Evolutionary conservation across 176 grass and related monocot species (phyloP).

Genomic region (Elymus sibiricus): DNA sequence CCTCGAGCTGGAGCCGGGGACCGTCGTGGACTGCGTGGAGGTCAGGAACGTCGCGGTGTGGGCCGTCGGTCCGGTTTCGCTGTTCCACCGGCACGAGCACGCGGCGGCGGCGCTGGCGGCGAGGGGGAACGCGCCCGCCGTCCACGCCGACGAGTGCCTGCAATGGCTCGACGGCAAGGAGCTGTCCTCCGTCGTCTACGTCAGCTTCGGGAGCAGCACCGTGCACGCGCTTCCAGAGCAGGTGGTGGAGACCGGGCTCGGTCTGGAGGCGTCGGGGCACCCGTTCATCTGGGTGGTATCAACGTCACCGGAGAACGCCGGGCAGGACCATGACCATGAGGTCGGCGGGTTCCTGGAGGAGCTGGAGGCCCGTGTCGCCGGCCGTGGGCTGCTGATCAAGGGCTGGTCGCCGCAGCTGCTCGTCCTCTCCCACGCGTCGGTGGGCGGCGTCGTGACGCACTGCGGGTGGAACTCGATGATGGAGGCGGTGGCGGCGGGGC

Average conservation of each 20-base stretch:
- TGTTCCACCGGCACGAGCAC: constrained; percentile 19
- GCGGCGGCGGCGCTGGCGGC: not conserved
- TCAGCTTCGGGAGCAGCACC: constrained; percentile 46
- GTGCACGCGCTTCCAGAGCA: constrained; percentile 2
- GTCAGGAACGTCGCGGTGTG: constrained; percentile 3
- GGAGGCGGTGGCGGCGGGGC: not conserved
- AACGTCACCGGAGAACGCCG: not conserved
- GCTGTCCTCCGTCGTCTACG: constrained; percentile 37
- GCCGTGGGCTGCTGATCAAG: constrained; percentile 21
- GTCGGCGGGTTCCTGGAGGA: not conserved
- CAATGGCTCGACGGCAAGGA: constrained; percentile 41
- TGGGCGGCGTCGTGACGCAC: constrained; percentile 60
- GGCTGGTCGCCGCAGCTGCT: constrained; percentile 62
- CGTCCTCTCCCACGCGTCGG: constrained; percentile 51
- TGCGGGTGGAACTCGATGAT: constrained; percentile 78
- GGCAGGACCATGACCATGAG: not conserved
- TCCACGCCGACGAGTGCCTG: constrained; percentile 18
- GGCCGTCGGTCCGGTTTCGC: constrained; percentile 33
- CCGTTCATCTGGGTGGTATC: constrained; percentile 41
- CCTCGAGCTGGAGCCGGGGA: too few relatives aligned
- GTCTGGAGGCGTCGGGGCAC: constrained; percentile 15
- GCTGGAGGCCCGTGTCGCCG: not conserved
- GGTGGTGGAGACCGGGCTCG: constrained; percentile 29
- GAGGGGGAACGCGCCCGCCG: not conserved
- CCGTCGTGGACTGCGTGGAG: too few relatives aligned